These are phyloP conservation scores for Conoideocrella luteorostrata DNA, from an alignment of 2,329 filamentous ascomycete genomes.

Conservation along the genomic window DNA sequence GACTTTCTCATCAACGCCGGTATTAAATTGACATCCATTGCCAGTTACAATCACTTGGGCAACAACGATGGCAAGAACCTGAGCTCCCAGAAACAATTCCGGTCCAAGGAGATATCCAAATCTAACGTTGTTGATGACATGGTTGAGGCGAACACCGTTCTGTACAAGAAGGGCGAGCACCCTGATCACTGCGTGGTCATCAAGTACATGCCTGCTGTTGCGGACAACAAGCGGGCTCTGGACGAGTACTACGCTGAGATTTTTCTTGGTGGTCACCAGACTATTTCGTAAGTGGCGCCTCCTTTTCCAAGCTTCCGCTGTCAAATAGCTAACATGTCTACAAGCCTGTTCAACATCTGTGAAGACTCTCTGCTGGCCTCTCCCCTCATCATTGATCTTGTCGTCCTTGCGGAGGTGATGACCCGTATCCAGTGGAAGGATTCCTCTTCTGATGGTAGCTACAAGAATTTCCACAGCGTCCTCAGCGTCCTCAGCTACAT, in stretches of 20 bases:
- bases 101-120: constrained; percentile 99
- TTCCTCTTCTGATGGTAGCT: constrained; percentile 55
- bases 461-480: constrained; percentile 93
- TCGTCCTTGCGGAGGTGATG: constrained; percentile 94
- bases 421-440: constrained; percentile 92
- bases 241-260: constrained; percentile 99
- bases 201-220: constrained; percentile 99
- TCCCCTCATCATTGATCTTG: constrained; percentile 93
- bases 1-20: constrained; percentile 98
- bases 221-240: constrained; percentile 96
- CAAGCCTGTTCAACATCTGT: constrained; percentile 95
- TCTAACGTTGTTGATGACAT: constrained; percentile 99
- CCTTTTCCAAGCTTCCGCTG: too few relatives aligned
- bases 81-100: constrained; percentile 96
- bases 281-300: constrained; percentile 62
- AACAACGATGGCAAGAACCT: constrained; percentile 99
- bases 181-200: constrained; percentile 98
- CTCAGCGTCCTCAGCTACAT: constrained; percentile 98
- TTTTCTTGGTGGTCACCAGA: constrained; percentile 97
- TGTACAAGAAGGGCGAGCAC: constrained; percentile 90
- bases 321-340: too few relatives aligned
- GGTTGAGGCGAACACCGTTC: constrained; percentile 88
- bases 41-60: constrained; percentile 97
- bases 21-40: constrained; percentile 97
- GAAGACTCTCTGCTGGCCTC: constrained; percentile 96